Conservation (phyloP, 1,139 yeast species). For the Geotrichum restrictum region DNA sequence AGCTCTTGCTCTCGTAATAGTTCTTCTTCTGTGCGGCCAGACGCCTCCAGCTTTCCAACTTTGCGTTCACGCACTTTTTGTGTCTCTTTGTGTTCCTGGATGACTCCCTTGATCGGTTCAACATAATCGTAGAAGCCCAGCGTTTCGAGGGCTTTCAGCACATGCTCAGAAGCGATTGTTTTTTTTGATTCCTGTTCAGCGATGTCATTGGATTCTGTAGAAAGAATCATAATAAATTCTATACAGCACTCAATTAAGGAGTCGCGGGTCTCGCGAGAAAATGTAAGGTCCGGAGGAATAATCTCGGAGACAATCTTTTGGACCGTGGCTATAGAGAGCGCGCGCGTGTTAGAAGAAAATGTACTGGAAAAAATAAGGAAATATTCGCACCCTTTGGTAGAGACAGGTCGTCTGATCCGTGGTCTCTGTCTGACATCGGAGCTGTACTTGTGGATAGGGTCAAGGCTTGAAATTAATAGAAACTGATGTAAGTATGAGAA, state of each 20-base stretch:
- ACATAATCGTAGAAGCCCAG: constrained; percentile 84
- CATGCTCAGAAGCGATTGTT: constrained; percentile 96
- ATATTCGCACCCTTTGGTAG: constrained; percentile 18
- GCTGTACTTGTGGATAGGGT: too few relatives aligned
- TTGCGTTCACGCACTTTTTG: constrained; percentile 78
- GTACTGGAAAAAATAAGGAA: too few relatives aligned
- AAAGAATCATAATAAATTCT: constrained; percentile 89
- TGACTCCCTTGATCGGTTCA: constrained; percentile 74
- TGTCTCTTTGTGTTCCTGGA: constrained; percentile 82
- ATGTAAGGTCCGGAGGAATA: constrained; percentile 77
- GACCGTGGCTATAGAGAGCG: constrained; percentile 65
- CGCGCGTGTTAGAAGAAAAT: neutral
- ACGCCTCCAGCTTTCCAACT: constrained; percentile 87
- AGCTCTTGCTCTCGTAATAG: constrained; percentile 88
- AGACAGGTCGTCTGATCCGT: constrained; percentile 20
- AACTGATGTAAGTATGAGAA: too few relatives aligned
- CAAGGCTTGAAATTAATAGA: too few relatives aligned
- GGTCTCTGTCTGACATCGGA: constrained; percentile 20
- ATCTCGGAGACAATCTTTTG: constrained; percentile 91
- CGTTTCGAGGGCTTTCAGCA: constrained; percentile 81
- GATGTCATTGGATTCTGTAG: constrained; percentile 91
- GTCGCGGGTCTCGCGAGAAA: constrained; percentile 91
- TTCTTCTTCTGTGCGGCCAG: constrained; percentile 91
- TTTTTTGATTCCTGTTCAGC: constrained; percentile 96
- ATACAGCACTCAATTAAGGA: constrained; percentile 94